Evolutionary conservation across 2,329 filamentous ascomycete species (phyloP).

Genomic region (Zymoseptoria tritici): DNA sequence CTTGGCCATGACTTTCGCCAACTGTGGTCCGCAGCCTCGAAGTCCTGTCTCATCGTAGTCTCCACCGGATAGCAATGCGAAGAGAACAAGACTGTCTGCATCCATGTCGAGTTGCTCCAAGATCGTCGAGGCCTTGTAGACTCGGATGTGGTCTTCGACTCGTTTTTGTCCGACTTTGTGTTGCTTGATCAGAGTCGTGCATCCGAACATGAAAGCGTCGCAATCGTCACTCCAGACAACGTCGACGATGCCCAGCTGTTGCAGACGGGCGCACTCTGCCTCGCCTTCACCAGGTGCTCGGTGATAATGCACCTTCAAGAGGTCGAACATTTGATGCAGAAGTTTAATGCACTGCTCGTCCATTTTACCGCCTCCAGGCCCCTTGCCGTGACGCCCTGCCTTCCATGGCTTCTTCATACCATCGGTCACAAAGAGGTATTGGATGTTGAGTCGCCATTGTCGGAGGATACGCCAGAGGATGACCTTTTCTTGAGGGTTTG

Average conservation of each 20-base stretch:
- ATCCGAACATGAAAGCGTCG: conserved; percentile 44
- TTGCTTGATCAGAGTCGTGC: conserved; percentile 34
- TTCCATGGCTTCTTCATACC: conserved; percentile 37
- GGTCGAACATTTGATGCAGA: conserved; percentile 33
- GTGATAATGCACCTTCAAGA: conserved; percentile 37
- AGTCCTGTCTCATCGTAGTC: conserved; percentile 36
- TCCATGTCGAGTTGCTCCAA: conserved; percentile 26
- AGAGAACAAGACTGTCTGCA: conserved; percentile 32
- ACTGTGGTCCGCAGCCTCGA: conserved; percentile 29
- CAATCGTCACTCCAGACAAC: conserved; percentile 44
- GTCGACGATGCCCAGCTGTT: conserved; percentile 39
- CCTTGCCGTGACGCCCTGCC: conserved; percentile 23
- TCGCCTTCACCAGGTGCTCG: conserved; percentile 43
- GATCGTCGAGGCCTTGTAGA: conserved; percentile 29
- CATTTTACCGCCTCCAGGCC: conserved; percentile 26
- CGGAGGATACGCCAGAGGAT: conserved; percentile 38
- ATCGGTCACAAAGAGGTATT: conserved; percentile 50
- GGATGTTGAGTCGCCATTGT: conserved; percentile 44
- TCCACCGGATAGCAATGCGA: conserved; percentile 36
- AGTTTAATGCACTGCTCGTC: conserved; percentile 28
- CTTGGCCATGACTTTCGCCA: conserved; percentile 24
- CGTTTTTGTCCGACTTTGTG: conserved; percentile 30
- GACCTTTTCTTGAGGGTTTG: conserved; percentile 36
- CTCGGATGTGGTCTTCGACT: conserved; percentile 27
- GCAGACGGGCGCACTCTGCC: conserved; percentile 40